A percentile compares a stretch with the other conserved stretches of the same genome.
These are phyloP conservation scores for Tuber melanosporum DNA, from an alignment of 495 filamentous ascomycete species.

Conservation along the genomic window DNA sequence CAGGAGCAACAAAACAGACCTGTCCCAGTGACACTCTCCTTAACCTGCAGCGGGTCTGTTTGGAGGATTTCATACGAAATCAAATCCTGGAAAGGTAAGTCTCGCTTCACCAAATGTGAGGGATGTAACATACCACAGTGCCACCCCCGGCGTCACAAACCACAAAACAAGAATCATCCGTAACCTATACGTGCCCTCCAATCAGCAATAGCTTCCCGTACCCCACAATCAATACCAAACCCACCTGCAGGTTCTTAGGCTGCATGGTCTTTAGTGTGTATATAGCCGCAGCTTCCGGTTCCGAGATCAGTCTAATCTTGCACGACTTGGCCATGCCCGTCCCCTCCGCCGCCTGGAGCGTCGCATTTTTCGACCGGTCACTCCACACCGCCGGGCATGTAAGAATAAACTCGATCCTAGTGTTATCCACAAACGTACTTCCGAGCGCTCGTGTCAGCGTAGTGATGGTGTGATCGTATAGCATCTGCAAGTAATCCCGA, in stretches of 20 bases:
- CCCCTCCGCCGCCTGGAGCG: conserved; percentile 59
- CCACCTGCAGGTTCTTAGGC: conserved; percentile 53
- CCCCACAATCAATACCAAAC: conserved; percentile 44
- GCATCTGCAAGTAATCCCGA: conserved; percentile 61
- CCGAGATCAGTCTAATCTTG: conserved; percentile 53
- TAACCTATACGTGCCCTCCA: conserved; percentile 33
- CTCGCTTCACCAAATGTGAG: background rate
- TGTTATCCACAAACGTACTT: conserved; percentile 44
- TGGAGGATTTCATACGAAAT: conserved; percentile 51
- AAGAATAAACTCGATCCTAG: conserved; percentile 42
- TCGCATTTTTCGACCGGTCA: conserved; percentile 64
- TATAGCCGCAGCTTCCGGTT: conserved; percentile 70
- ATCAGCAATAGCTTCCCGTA: background rate
- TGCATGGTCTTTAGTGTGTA: conserved; percentile 63
- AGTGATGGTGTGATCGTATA: conserved; percentile 69
- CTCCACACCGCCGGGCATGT: conserved; percentile 60
- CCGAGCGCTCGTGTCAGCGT: conserved; percentile 55
- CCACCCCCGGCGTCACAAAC: conserved; percentile 57
- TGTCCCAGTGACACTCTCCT: conserved; percentile 49
- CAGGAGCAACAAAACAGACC: conserved; percentile 33
- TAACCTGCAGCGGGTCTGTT: conserved; percentile 48
- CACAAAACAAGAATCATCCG: conserved; percentile 47
- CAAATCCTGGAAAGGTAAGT: conserved; percentile 41
- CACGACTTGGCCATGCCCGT: conserved; percentile 47
- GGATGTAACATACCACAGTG: conserved; percentile 44